Evolutionary conservation across 805 yeast species (phyloP).

Genomic region (Spathaspora girioi): DNA sequence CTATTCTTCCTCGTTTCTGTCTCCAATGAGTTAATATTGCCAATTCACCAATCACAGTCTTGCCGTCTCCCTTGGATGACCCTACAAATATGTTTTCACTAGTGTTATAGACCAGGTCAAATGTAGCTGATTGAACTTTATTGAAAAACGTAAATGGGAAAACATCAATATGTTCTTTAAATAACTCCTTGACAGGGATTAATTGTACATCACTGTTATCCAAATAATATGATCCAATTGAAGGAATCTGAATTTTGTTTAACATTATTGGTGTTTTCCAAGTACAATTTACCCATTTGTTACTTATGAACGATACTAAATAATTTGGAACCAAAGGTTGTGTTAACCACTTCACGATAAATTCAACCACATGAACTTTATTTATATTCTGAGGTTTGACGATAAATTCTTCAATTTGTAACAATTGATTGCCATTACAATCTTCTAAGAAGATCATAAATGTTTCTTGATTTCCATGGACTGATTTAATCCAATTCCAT

Average conservation of each 20-base stretch:
- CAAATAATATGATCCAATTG: conserved; percentile 52
- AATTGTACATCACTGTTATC: conserved; percentile 1
- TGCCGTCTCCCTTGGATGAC: conserved; percentile 73
- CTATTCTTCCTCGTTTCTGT: conserved; percentile 61
- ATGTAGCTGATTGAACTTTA: conserved; percentile 69
- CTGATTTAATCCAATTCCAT: conserved; percentile 62
- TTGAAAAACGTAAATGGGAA: conserved; percentile 60
- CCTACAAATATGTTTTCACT: conserved; percentile 65
- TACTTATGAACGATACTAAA: conserved; percentile 70
- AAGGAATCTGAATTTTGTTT: conserved; percentile 51
- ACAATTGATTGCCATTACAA: conserved; percentile 70
- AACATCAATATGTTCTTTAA: conserved; percentile 42
- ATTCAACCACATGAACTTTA: conserved; percentile 56
- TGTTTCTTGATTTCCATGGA: conserved; percentile 64
- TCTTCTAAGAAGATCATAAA: conserved; percentile 78
- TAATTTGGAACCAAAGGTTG: conserved; percentile 67
- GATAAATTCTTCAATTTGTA: conserved; percentile 54
- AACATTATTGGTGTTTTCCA: conserved; percentile 58
- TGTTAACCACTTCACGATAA: conserved; percentile 51
- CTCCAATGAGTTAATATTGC: conserved; percentile 74
- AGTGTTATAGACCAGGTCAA: conserved; percentile 53
- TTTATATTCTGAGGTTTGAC: conserved; percentile 49
- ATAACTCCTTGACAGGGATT: conserved; percentile 47
- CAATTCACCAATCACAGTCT: conserved; percentile 66
- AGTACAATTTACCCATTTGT: conserved; percentile 81